phyloP scores from a whole-genome alignment of 257 asterid species.

The Primulina huaijiensis region DNA sequence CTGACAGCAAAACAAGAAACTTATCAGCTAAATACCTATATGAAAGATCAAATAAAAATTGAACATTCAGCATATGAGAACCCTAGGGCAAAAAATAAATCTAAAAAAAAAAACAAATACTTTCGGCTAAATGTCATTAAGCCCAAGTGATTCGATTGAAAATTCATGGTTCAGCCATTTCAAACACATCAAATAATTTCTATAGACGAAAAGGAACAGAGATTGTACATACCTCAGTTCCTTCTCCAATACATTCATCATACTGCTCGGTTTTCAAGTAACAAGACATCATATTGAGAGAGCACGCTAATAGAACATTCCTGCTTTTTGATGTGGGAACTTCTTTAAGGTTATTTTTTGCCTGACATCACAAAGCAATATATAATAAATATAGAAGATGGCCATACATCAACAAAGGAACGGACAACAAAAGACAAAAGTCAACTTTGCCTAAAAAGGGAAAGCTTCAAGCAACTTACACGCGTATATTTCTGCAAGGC shows the following conservation, averaged over 20 bases:
- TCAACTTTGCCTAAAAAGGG: neutral
- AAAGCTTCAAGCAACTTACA: conserved; percentile 42
- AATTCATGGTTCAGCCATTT: conserved; percentile 19
- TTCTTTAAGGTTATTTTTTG: conserved; percentile 77
- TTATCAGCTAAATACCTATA: conserved; percentile 14
- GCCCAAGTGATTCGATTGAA: neutral
- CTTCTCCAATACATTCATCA: conserved; percentile 77
- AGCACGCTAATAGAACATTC: conserved; percentile 65
- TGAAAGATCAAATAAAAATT: conserved; percentile 19
- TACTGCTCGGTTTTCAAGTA: conserved; percentile 76
- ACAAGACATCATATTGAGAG: conserved; percentile 96
- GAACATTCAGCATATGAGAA: conserved; percentile 2
- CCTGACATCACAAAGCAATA: conserved; percentile 40
- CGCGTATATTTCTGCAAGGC: conserved; percentile 82
- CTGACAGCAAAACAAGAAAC: conserved; percentile 7
- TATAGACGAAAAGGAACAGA: conserved; percentile 5
- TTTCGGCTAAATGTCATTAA: neutral
- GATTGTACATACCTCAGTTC: conserved; percentile 71
- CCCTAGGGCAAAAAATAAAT: conserved; percentile 13
- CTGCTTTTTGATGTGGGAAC: conserved; percentile 63
- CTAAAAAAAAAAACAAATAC: neutral
- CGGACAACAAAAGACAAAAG: neutral
- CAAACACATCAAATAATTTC: conserved; percentile 21
- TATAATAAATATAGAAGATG: conserved; percentile 19
- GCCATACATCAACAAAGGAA: conserved; percentile 3